Evolutionary conservation across 805 yeast species (phyloP), one percentile per base, ranked within the genome.

Genomic region (Hanseniaspora singularis): DNA sequence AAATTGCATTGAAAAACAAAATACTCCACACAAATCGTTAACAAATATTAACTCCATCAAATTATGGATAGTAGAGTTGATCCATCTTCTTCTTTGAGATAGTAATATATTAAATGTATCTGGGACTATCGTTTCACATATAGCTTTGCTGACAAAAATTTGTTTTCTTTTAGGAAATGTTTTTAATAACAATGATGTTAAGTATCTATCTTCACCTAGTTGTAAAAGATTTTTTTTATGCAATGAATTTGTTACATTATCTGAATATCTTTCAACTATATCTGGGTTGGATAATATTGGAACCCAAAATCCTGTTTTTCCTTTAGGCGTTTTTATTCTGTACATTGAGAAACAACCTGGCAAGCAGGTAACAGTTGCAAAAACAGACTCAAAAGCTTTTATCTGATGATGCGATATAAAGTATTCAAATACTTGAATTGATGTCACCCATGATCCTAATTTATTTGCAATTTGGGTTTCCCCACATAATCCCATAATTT

Each of bases 1-100:
- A 64, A 87, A 87, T 63, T 87, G 95, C 96, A 87, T 87, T 0
- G 95, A 86, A 55, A 88, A 83, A 55, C 95, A 86, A 60, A 87
- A 87, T 0, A 94, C 85, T 54, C 96, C 96, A 71, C 96, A 87
- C 53, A 88, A 70, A 61, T 87, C 95, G 45, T 77, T 77, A 18
- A 87, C 88, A 51, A 84, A 65, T 3, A 81, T 83, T 57, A 87
- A 74, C 62, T 87, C 96, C 77, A 88, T 73, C 63, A 87, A 72
- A 58, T 87, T 87, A 64, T 87, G 96, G 31, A 87, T 88, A 0
- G 96, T 88, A 4, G 96, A 87, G 63, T 87, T 87, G 55, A 87
- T 87, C 96, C 96, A 87, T 61, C 96, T 82, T 67, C 96, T 84
- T 62, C 96, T 80, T 62, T 87, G 96, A 1, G 95, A 87, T 39